These are phyloP conservation scores for Gamsiella multidivaricata DNA, from an alignment of 192 early-diverging fungal genomes.

Conservation along the genomic window DNA sequence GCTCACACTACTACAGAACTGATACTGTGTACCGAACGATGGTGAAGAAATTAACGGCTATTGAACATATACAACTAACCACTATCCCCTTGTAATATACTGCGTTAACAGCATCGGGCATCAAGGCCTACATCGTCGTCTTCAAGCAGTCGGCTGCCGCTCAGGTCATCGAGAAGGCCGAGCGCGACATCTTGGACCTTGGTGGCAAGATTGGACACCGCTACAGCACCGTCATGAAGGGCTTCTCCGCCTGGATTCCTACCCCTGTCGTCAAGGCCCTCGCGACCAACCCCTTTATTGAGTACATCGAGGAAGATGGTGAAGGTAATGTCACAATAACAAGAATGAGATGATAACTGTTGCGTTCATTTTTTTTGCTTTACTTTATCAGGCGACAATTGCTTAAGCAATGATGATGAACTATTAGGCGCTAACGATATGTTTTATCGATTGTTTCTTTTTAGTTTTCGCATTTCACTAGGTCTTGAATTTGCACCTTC, in stretches of 20 bases:
- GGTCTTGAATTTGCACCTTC: too few relatives aligned
- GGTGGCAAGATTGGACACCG: slow-evolving; percentile 53
- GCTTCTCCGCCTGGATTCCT: slow-evolving; percentile 48
- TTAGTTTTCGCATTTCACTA: too few relatives aligned
- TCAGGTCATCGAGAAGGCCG: slow-evolving; percentile 31
- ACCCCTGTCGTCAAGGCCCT: slow-evolving; percentile 16
- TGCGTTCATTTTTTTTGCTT: background rate
- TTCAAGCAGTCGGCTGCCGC: slow-evolving; percentile 33
- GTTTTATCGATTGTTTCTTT: too few relatives aligned
- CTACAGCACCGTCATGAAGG: slow-evolving; percentile 36
- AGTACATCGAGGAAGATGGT: slow-evolving; percentile 48
- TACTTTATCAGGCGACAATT: background rate
- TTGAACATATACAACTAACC: too few relatives aligned
- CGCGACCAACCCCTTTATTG: slow-evolving; percentile 47
- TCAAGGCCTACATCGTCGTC: slow-evolving; percentile 50
- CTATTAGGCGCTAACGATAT: too few relatives aligned
- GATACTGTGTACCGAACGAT: too few relatives aligned
- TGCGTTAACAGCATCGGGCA: too few relatives aligned
- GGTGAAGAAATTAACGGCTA: too few relatives aligned
- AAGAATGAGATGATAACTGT: too few relatives aligned
- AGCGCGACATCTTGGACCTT: slow-evolving; percentile 26
- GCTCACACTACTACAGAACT: background rate
- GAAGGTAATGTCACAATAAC: too few relatives aligned
- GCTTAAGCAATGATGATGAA: too few relatives aligned
- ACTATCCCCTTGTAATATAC: too few relatives aligned